Base-by-base conservation (phyloP, 805 yeast genomes). In the Scheffersomyces spartinae region DNA sequence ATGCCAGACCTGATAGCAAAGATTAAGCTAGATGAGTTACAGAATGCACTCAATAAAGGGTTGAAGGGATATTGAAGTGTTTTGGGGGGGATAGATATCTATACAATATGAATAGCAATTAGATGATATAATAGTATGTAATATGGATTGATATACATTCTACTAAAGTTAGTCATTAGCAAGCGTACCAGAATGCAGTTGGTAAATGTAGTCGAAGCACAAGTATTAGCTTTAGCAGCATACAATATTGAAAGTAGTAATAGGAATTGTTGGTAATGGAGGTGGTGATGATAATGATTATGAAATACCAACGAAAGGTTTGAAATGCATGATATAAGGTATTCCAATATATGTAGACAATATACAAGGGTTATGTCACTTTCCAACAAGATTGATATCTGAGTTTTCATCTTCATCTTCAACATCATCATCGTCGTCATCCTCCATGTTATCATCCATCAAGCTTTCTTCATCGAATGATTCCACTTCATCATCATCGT, bases 361-460 rank as follows among this genome's bases (percentile, higher is more conserved):
- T 15, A 20, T 3, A 23, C 5, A 14, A 9, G 14, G 7, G 11
- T 15, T 5, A 21, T 21, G 6, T 29, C 17, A 32, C 11, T 34
- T 32, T 9, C 28, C 36, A 17, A 33, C 34, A 35, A 40, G 35
- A 12, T 43, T 47, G 13, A 40, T 40, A 23, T 41, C 50, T 19
- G n/a, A n/a, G n/a, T 42, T 49, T 7, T 68, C 72, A 20, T 70
- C 79, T 13, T 70, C 74, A 30, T 74, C 76, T 38, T 71, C 80
- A 25, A 73, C 78, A 15, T 61, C 70, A 28, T 58, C 72, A 27
- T 61, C 73, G 9, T 76, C 78, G 28, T 71, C 71, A 25, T 57
- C 60, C 24, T 60, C 66, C 22, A 55, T 59, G 42, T 52, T 51
- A 34, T 56, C 66, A 36, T 61, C 67, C 65, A 59, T 59, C 28